Conservation (phyloP, 2,329 filamentous ascomycete species). For the Paraconiothyrium brasiliense region DNA sequence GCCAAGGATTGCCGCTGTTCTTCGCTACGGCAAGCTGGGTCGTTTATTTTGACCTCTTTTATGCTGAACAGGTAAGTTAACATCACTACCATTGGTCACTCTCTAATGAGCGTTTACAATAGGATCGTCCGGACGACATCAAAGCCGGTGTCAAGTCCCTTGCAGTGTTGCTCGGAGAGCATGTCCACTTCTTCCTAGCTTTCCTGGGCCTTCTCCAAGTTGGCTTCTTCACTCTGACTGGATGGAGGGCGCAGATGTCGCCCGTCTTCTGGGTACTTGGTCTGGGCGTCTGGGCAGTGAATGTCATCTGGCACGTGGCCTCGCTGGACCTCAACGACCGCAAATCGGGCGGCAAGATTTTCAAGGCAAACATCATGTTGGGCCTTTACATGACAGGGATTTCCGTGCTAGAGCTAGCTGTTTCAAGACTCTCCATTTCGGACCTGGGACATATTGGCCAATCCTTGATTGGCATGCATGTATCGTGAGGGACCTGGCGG, state of each 20-base stretch:
- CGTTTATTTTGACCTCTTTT: not conserved
- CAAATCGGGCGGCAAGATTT: not conserved
- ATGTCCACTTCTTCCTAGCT: not conserved
- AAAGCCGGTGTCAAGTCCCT: not conserved
- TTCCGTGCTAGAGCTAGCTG: not conserved
- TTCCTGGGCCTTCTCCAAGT: not conserved
- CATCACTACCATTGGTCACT: not conserved
- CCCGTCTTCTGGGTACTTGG: not conserved
- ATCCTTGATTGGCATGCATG: not conserved
- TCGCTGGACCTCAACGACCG: not conserved
- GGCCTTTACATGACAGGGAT: not conserved
- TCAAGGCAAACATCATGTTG: constrained; percentile 1
- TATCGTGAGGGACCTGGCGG: not conserved
- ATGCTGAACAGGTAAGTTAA: not conserved
- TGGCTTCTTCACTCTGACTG: not conserved
- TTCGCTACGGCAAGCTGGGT: not conserved
- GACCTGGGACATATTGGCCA: not conserved
- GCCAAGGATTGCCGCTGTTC: not conserved
- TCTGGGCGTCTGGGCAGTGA: not conserved
- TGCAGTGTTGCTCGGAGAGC: not conserved
- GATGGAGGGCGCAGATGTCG: not conserved
- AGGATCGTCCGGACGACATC: not conserved
- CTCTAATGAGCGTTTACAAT: not conserved
- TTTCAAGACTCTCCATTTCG: not conserved
- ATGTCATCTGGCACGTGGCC: not conserved